Conservation (phyloP, 768 basidiomycete species). For the Hygrocybe punicea region DNA sequence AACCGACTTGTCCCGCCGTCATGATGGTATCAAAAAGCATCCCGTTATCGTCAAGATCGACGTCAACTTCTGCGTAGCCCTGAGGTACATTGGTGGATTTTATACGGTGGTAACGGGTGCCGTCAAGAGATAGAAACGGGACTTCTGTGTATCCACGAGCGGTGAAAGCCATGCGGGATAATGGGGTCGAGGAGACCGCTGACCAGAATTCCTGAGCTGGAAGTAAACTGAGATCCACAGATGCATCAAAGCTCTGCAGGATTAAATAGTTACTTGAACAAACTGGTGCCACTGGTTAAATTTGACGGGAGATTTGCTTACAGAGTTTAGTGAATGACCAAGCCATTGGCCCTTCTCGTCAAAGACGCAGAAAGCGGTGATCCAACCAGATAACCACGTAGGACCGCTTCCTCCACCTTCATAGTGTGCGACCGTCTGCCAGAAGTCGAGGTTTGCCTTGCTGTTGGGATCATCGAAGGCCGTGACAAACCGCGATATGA, state of each 20-base stretch:
- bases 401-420: constrained; percentile 25
- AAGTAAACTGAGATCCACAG: not conserved
- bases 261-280: not conserved
- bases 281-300: not conserved
- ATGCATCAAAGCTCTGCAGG: not conserved
- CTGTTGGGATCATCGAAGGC: constrained; percentile 28
- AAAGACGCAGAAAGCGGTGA: constrained; percentile 39
- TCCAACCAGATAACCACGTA: constrained; percentile 33
- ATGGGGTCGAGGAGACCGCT: not conserved
- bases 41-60: constrained; percentile 21
- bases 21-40: constrained; percentile 17
- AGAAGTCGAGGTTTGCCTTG: constrained; percentile 30
- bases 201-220: not conserved
- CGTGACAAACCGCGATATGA: constrained; percentile 29
- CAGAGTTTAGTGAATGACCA: constrained; percentile 9
- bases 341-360: constrained; percentile 31
- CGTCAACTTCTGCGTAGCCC: constrained; percentile 23
- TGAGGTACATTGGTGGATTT: constrained; percentile 10
- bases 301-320: not conserved
- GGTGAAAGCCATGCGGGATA: not conserved
- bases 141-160: too few species aligned
- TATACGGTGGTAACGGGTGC: constrained; percentile 15
- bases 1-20: constrained; percentile 22
- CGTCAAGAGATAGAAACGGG: not conserved
- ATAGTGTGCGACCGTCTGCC: constrained; percentile 29